Evolutionary conservation across 2,329 filamentous ascomycete genomes (phyloP).

Genomic region (Xylariaceae sp.): DNA sequence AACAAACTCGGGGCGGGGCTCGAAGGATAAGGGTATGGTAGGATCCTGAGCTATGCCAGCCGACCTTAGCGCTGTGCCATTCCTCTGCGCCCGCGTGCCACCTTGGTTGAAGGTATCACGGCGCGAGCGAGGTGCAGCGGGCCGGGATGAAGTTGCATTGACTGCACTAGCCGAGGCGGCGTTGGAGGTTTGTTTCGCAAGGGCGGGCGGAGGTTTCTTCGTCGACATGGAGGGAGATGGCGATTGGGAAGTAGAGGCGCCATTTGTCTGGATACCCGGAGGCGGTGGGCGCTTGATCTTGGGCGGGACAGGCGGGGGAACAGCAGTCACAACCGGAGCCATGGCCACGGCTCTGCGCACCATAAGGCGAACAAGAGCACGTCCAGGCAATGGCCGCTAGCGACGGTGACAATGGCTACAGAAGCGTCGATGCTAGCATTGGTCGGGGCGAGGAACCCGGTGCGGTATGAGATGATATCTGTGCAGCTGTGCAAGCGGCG

Average conservation of each 20-base stretch:
- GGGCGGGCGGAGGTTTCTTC: constrained; percentile 46
- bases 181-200: constrained; percentile 46
- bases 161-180: constrained; percentile 38
- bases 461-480: not conserved
- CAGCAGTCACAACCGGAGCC: constrained; percentile 51
- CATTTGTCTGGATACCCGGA: constrained; percentile 63
- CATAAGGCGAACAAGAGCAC: constrained; percentile 1
- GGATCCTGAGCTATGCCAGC: constrained; percentile 44
- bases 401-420: constrained; percentile 3
- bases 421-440: constrained; percentile 8
- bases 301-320: constrained; percentile 27
- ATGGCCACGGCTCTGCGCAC: constrained; percentile 31
- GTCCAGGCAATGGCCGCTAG: constrained; percentile 5
- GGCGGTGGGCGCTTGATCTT: constrained; percentile 68
- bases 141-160: constrained; percentile 41
- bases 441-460: not conserved
- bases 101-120: constrained; percentile 49
- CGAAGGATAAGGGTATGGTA: constrained; percentile 30
- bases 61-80: constrained; percentile 46
- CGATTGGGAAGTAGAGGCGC: constrained; percentile 51
- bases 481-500: not conserved
- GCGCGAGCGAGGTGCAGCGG: constrained; percentile 50
- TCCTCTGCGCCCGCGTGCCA: constrained; percentile 44
- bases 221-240: constrained; percentile 54
- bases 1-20: constrained; percentile 59